Base-by-base conservation (phyloP, 2,329 filamentous ascomycete genomes). In the Penicillium oxalicum region DNA sequence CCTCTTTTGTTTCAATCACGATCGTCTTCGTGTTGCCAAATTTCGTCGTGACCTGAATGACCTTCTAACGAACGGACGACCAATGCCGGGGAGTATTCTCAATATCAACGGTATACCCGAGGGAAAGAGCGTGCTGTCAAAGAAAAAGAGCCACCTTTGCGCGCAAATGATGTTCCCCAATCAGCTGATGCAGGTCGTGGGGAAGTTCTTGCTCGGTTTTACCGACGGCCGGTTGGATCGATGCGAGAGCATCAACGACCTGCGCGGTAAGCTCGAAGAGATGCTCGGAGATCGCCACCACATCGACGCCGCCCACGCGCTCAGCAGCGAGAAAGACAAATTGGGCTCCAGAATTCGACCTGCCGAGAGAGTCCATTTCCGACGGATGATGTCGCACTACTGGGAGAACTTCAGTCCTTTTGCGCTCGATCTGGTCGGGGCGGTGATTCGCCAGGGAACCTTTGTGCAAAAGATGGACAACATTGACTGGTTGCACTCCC, bases 401-500 rank as follows among this genome's bases (percentile, higher is more conserved):
- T 72, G 68, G 70, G 65, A 68, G 5, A 71, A 71, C 34, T 62
- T 63, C 5, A 64, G 63, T 2, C 64, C 63, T 0, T 71, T 72
- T 39, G 59, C 62, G 0, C 58, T 72, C 1, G 69, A 73, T 13
- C 62, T 74, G 0, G 58, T 69, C 26, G 65, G 68, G 1, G 67
- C 70, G 4, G 70, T 74, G 2, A 66, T 72, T 40, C 64, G 71
- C 5, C 72, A 74, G 47, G 64, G 65, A 1, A 61, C 60, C 2
- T 75, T 74, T 48, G 62, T 71, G 24, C 62, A 70, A 39, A 74
- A 91, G 70, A 91, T 91, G 87, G 76, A 80, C 54, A 76, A 78
- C 54, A 80, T 91, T 34, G 85, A 90, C 66, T 93, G 87, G 88
- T 72, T 91, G 1, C 86, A 88, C 63, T 86, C 83, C 13, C 86